Evolutionary conservation across 2,329 filamentous ascomycete genomes (phyloP).

Genomic region (Emmonsia crescens): DNA sequence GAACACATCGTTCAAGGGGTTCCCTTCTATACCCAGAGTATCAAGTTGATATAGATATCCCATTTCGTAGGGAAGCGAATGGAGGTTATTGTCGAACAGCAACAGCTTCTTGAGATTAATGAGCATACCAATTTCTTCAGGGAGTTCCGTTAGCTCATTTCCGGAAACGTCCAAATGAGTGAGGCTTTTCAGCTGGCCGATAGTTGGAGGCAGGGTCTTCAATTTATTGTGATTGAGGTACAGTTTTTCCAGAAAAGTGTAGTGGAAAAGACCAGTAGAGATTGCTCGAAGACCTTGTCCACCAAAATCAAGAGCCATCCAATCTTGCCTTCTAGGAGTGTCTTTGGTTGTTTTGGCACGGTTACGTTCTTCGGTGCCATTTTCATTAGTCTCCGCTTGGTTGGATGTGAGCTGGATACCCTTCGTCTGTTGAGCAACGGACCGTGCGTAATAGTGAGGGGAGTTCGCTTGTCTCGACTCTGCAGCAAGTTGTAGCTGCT

Average conservation of each 20-base stretch:
- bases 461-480: slow-evolving; percentile 59
- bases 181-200: slow-evolving; percentile 72
- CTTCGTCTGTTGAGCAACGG: slow-evolving; percentile 37
- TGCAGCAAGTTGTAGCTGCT: slow-evolving; percentile 72
- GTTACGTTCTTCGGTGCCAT: slow-evolving; percentile 47
- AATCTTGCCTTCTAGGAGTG: slow-evolving; percentile 55
- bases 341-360: slow-evolving; percentile 52
- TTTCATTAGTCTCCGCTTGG: slow-evolving; percentile 39
- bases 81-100: slow-evolving; percentile 83
- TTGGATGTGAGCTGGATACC: slow-evolving; percentile 38
- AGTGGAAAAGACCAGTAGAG: slow-evolving; percentile 68
- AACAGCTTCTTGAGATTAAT: slow-evolving; percentile 78
- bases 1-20: slow-evolving; percentile 64
- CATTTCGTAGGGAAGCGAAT: slow-evolving; percentile 70
- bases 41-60: slow-evolving; percentile 83
- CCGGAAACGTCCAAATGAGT: slow-evolving; percentile 77
- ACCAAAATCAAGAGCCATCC: slow-evolving; percentile 88
- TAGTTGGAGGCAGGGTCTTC: slow-evolving; percentile 62
- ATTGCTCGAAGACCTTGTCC: slow-evolving; percentile 88
- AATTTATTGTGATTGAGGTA: slow-evolving; percentile 93
- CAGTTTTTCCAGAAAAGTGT: slow-evolving; percentile 80
- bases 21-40: slow-evolving; percentile 83
- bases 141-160: slow-evolving; percentile 73
- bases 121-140: slow-evolving; percentile 91
- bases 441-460: slow-evolving; percentile 57